A percentile compares a stretch with the other conserved stretches of the same genome.
Evolutionary conservation across 305 asterid genomes (phyloP).

Genomic region (Fraxinus platypoda): DNA sequence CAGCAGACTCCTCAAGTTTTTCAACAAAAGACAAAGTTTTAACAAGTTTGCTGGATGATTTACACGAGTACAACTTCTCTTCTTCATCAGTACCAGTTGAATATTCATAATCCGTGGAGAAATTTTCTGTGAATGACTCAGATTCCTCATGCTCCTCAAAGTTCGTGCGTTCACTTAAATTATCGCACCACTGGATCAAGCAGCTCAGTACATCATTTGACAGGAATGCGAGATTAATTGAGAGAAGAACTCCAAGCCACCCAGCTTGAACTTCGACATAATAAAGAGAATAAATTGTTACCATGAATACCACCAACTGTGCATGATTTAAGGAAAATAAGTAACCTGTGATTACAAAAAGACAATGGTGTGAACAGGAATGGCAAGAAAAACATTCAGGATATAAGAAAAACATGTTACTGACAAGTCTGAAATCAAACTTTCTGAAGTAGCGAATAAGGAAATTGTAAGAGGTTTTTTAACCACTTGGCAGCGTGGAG

Average conservation of each 20-base stretch:
- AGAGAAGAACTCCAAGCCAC: conserved; percentile 82
- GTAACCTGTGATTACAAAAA: conserved; percentile 63
- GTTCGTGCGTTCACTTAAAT: conserved; percentile 65
- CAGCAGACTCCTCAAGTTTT: conserved; percentile 53
- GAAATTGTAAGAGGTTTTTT: background rate
- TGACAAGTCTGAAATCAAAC: background rate
- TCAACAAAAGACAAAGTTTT: conserved; percentile 46
- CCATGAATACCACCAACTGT: conserved; percentile 83
- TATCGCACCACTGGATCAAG: conserved; percentile 87
- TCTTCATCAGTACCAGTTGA: conserved; percentile 65
- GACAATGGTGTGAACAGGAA: conserved; percentile 28
- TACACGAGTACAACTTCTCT: conserved; percentile 64
- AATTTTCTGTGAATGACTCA: conserved; percentile 64
- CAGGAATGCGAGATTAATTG: conserved; percentile 86
- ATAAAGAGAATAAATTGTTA: conserved; percentile 74
- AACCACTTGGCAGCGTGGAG: background rate
- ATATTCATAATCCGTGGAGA: conserved; percentile 59
- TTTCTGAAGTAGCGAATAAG: background rate
- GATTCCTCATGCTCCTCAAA: conserved; percentile 64
- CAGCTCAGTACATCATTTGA: conserved; percentile 75
- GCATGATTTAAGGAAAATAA: conserved; percentile 92
- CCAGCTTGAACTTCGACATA: conserved; percentile 83
- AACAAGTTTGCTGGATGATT: conserved; percentile 56
- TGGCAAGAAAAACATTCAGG: conserved; percentile 19
- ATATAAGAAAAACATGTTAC: conserved; percentile 2